Base-by-base conservation (phyloP, 805 yeast species). In the Yarrowia sp. region DNA sequence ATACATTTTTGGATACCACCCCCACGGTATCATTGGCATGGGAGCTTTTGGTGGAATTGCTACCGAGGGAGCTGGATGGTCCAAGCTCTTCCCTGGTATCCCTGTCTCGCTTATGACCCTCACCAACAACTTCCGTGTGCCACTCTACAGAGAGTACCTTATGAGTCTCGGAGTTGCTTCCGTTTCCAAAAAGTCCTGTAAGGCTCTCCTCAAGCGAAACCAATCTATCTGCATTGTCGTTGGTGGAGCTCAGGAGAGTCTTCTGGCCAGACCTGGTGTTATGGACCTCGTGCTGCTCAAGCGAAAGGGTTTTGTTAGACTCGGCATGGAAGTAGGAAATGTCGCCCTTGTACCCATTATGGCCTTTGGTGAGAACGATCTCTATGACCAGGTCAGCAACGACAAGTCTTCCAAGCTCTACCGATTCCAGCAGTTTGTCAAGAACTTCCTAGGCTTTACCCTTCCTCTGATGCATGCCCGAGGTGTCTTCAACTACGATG, bases 201-300 rank as follows among this genome's bases (percentile, higher is more conserved):
- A 82, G 67, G 81, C 86, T 26, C 79, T 90, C 28, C 79, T 95
- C 54, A 73, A 76, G 58, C 82, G 85, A 65, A 85, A 87, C 68
- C 86, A 84, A 69, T 89, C 96, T 2, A 88, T 92, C 12, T 89
- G 93, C 67, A 86, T 95, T 66, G 98, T 95, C 1, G 86, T 95
- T 24, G 99, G 99, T 2, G 99, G 99, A 0, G 98, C 98, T 0
- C 89, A 91, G 66, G 99, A 95, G 71, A 85, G 96, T 1, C 78
- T 95, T 38, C 74, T 90, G 28, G 84, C 90, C 6, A 78, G 80
- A 63, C 86, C 88, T 0, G 84, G 85, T 9, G 72, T 76, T 0
- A 82, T 85, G 68, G 88, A 88, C 66, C 77, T 95, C 52, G 90
- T 95, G 0, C 76, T 95, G 44, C 81, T 85, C 43, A 87, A 85